Conservation (phyloP, 192 early-diverging fungal species). For the Chytriomyces confervae region DNA sequence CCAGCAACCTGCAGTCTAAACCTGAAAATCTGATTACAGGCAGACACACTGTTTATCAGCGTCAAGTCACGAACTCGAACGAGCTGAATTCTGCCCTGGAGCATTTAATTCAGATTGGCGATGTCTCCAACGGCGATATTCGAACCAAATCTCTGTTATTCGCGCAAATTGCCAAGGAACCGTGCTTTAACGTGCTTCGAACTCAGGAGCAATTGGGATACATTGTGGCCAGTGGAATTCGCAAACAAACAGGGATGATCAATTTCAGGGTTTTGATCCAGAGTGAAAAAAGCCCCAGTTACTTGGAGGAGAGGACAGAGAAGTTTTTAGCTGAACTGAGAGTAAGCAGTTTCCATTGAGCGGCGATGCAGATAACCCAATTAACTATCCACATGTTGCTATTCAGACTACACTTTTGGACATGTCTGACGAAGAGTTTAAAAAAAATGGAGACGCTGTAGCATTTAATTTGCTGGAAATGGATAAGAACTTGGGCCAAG, state of each 20-base stretch:
- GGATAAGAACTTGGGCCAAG: constrained; percentile 77
- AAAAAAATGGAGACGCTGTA: constrained; percentile 68
- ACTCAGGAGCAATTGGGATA: constrained; percentile 84
- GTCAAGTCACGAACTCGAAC: constrained; percentile 69
- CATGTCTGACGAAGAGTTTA: constrained; percentile 71
- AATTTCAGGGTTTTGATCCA: constrained; percentile 85
- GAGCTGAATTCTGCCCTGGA: constrained; percentile 92
- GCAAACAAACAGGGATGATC: constrained; percentile 77
- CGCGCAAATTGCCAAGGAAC: constrained; percentile 84
- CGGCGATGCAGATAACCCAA: not conserved
- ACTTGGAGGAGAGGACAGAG: constrained; percentile 80
- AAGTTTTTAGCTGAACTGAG: constrained; percentile 71
- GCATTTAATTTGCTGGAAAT: constrained; percentile 71
- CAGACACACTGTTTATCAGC: constrained; percentile 2
- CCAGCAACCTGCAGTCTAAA: too few species aligned
- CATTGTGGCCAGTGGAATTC: constrained; percentile 73
- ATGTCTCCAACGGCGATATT: constrained; percentile 63
- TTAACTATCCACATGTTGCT: not conserved
- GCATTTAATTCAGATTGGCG: constrained; percentile 82
- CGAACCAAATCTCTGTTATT: constrained; percentile 75
- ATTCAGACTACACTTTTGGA: not conserved
- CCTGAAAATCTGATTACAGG: not conserved
- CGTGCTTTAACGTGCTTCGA: constrained; percentile 90
- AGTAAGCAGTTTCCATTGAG: constrained; percentile 41
- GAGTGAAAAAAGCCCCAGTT: constrained; percentile 81